These are phyloP conservation scores for Crithidia brevicula DNA, from an alignment of 208 protist species.

Conservation along the genomic window DNA sequence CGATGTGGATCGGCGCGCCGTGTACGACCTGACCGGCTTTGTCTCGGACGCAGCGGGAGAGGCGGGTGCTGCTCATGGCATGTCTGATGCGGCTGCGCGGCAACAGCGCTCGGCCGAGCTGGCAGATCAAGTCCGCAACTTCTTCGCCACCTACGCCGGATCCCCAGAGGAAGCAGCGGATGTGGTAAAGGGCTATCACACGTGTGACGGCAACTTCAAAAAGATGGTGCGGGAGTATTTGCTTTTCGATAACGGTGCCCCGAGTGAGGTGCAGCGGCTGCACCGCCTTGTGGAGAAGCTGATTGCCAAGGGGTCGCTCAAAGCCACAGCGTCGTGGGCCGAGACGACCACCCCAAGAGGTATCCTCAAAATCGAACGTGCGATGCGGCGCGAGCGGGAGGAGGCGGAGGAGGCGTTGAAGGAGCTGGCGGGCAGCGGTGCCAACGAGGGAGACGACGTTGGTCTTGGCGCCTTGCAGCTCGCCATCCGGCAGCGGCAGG, in stretches of 20 bases:
- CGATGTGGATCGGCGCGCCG: conserved; percentile 92
- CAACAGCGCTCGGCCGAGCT: conserved; percentile 78
- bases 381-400: conserved; percentile 60
- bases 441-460: conserved; percentile 8
- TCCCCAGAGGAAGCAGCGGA: conserved; percentile 73
- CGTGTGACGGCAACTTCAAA: conserved; percentile 71
- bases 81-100: conserved; percentile 16
- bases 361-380: conserved; percentile 44
- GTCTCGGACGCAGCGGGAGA: conserved; percentile 20
- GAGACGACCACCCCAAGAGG: conserved; percentile 38
- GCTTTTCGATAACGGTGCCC: conserved; percentile 80
- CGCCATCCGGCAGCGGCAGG: conserved; percentile 69
- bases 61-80: conserved; percentile 1
- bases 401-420: conserved; percentile 67
- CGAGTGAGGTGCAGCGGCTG: conserved; percentile 61
- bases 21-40: conserved; percentile 95
- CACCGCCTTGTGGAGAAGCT: conserved; percentile 39
- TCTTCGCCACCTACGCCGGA: conserved; percentile 79
- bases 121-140: conserved; percentile 57
- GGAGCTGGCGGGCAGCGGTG: conserved; percentile 36
- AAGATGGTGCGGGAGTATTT: conserved; percentile 76
- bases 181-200: conserved; percentile 52
- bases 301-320: conserved; percentile 37
- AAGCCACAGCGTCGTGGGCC: conserved; percentile 41
- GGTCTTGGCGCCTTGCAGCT: conserved; percentile 58